Conservation (phyloP, 306 rosid genomes). For the Dryas drummondii region DNA sequence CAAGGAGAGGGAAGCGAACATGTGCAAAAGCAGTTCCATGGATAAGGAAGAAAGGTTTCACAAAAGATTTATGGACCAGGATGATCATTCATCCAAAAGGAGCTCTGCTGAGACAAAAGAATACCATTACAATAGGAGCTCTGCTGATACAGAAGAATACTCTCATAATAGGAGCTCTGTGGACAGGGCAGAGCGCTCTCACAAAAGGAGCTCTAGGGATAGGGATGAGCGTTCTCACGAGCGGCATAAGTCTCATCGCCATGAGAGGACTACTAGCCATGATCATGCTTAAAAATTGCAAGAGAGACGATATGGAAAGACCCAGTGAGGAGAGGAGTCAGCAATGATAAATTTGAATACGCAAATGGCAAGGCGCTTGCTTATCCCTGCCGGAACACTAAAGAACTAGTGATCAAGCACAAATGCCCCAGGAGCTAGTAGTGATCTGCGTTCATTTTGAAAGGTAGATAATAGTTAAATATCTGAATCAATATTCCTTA, state of each 20-base stretch:
- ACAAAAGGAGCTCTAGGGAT: conserved; percentile 9
- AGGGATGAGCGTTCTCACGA: conserved; percentile 41
- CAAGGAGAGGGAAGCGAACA: conserved; percentile 29
- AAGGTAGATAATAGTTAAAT: background rate
- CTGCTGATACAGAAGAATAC: conserved; percentile 35
- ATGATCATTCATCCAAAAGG: conserved; percentile 24
- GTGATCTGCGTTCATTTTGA: background rate
- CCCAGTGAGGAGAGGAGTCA: background rate
- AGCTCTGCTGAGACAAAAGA: conserved; percentile 31
- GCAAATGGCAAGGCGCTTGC: background rate
- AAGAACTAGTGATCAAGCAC: background rate
- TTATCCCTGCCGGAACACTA: background rate
- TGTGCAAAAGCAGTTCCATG: conserved; percentile 19
- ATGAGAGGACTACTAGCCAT: conserved; percentile 26
- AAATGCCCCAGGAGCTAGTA: background rate
- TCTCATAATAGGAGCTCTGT: conserved; percentile 30
- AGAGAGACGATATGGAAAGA: background rate
- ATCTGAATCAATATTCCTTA: background rate
- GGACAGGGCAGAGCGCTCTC: conserved; percentile 31
- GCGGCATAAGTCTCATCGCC: conserved; percentile 40
- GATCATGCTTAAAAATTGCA: background rate
- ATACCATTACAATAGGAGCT: conserved; percentile 33
- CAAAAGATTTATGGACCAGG: conserved; percentile 36
- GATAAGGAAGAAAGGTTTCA: conserved; percentile 28
- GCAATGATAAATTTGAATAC: background rate